Evolutionary conservation across 805 yeast species (phyloP), one percentile per base, ranked within the genome.

Genomic region (Yarrowia divulgata): DNA sequence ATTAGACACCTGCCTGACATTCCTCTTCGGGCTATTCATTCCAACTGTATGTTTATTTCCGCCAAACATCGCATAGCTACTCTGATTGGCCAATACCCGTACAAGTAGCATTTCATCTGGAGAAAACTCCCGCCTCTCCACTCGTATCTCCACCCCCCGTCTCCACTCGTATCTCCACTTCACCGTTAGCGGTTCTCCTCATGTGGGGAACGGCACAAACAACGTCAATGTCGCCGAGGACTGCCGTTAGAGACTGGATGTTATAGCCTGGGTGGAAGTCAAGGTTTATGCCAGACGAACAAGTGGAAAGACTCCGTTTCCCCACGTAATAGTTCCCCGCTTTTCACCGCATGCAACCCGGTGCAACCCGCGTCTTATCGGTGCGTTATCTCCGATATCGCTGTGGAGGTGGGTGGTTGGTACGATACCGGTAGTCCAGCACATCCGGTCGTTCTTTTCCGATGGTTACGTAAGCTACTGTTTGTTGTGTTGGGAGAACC

Each of bases 251-350:
- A 49, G 54, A 49, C 29, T 23, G 29, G 13, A 16, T 49, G 16
- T 9, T 4, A 18, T 16, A 45, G 37, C 2, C 7, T 8, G 49
- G 16, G 18, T 14, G 29, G 8, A 3, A 6, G 16, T 19, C 49
- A 19, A 18, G 32, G 49, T 45, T 45, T 14, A 6, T 1, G n/a
- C 16, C 8, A 39, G 43, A 40, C 43, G 16, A 40, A 16, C 43
- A 40, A 40, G 43, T 42, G 14, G 10, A 39, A 23, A 23, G 29
- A 6, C 16, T 29, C 49, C 29, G 16, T 29, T 45, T 45, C 49
- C 49, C 49, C 49, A 45, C 49, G 16, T 19, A 18, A n/a, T n/a
- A 23, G 7, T 49, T 49, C 54, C 54, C 54, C 54, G 54, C 54
- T 49, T 16, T 32, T 8, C 39, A 19, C 13, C 54, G 8, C 37